Evolutionary conservation across 2,329 filamentous ascomycete species (phyloP), one percentile per base, ranked within the genome.

Genomic region (Aspergillus quadricinctus): DNA sequence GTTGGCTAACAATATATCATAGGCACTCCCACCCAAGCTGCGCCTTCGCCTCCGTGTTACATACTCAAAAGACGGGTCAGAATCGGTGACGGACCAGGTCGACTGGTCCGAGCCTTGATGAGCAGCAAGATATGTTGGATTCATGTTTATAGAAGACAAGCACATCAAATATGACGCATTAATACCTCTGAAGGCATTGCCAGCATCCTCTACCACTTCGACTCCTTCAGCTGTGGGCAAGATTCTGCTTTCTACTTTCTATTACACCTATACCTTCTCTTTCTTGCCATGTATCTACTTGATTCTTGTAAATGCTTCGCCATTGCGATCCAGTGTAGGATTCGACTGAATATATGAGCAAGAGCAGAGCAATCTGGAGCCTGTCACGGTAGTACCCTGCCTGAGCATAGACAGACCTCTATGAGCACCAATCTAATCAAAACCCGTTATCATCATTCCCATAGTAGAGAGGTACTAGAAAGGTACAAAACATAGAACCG

Each of bases 31-130:
- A 55, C 71, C 83, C 37, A 84, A 81, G 68, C 76, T 99, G 61
- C 86, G 93, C 60, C 79, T 99, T 66, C 87, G 94, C 69, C 79
- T 99, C 68, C 92, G 92, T 76, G 84, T 99, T 68, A 86, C 84
- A 56, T 97, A 92, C 72, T 79, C 83, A 35, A 88, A 89, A 72
- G 85, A 88, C 56, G 83, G 84, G 56, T 84, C 80, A 25, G 86
- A 86, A 52, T 83, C 88, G 60, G 81, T 95, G 19, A 88, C 88
- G 71, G 94, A 99, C 69, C 92, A 97, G 76, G 92, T 97, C 57
- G 95, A 97, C 78, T 99, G 94, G 94, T 88, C 89, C 29, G 94
- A 99, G 76, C 87, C 91, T 48, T 72, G 57, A 64, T 7, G 31
- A 7, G 31, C 49, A 29, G 25, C 49, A 54, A 66, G 58, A 65